Evolutionary conservation across 192 early-diverging fungal species (phyloP).

Genomic region (Backusella mclennaniae): DNA sequence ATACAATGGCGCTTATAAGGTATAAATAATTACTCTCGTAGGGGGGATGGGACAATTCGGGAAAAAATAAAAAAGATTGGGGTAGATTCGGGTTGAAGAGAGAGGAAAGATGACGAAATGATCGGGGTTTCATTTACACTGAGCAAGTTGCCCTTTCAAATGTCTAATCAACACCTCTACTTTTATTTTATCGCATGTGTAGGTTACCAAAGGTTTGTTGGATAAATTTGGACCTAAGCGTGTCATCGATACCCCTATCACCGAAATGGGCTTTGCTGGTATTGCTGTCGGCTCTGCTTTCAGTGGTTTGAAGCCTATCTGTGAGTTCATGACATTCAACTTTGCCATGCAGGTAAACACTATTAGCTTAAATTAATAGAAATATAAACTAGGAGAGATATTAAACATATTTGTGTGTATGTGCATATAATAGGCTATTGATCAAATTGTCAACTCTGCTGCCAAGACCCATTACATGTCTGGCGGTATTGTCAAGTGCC

Average conservation of each 20-base stretch:
- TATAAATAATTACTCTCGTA: slow-evolving; percentile 30
- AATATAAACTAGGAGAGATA: background rate
- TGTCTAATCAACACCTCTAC: background rate
- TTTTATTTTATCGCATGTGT: background rate
- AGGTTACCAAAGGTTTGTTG: slow-evolving; percentile 94
- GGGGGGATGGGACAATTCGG: slow-evolving; percentile 27
- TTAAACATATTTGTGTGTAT: background rate
- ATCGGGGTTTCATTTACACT: background rate
- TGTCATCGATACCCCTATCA: slow-evolving; percentile 98
- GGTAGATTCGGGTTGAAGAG: slow-evolving; percentile 8
- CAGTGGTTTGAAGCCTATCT: slow-evolving; percentile 91
- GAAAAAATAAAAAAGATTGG: slow-evolving; percentile 28
- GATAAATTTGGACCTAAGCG: slow-evolving; percentile 98
- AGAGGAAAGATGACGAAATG: slow-evolving; percentile 1
- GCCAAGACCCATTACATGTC: slow-evolving; percentile 99
- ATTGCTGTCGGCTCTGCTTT: slow-evolving; percentile 94
- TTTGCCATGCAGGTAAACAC: slow-evolving; percentile 93
- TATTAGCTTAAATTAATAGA: background rate
- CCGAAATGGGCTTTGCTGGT: slow-evolving; percentile 97
- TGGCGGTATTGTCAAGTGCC: slow-evolving; percentile 80
- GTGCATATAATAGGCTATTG: slow-evolving; percentile 71
- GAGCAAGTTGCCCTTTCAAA: background rate
- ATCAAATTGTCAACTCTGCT: slow-evolving; percentile 98
- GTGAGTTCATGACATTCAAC: slow-evolving; percentile 99
- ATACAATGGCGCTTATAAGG: slow-evolving; percentile 99